phyloP scores from a whole-genome alignment of 371 early-diverging fungal species.

The Chytridium lagenaria region DNA sequence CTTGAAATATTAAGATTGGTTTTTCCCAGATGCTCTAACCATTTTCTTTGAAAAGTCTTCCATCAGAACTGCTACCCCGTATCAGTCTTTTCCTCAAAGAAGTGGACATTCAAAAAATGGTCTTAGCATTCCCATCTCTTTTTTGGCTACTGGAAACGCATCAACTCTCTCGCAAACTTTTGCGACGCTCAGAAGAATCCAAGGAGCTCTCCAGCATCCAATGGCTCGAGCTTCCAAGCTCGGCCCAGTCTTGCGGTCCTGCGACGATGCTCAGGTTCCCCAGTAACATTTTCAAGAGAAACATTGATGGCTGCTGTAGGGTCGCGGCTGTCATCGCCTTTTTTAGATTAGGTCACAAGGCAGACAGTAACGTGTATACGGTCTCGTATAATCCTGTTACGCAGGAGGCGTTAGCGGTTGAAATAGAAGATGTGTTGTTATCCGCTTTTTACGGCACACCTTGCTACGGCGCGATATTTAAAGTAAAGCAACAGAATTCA shows the following conservation, averaged over 20 bases:
- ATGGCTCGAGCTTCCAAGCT: background rate
- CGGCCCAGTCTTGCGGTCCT: background rate
- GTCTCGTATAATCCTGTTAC: constrained; percentile 8
- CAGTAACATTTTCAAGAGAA: background rate
- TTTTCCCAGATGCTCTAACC: background rate
- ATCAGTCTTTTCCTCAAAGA: too few relatives aligned
- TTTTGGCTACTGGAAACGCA: background rate
- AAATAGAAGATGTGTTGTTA: background rate
- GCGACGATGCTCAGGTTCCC: background rate
- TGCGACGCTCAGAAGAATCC: too few relatives aligned
- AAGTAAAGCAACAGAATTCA: background rate
- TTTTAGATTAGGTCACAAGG: too few relatives aligned
- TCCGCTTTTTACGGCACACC: background rate
- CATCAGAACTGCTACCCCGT: too few relatives aligned
- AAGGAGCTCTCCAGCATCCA: background rate
- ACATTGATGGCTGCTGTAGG: background rate
- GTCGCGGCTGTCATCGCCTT: too few relatives aligned
- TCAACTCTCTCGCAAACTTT: background rate
- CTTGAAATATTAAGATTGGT: background rate
- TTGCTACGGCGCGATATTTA: constrained; percentile 1
- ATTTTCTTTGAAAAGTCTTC: background rate
- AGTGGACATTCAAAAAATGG: too few relatives aligned
- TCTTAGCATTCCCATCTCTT: background rate
- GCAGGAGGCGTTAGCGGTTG: background rate
- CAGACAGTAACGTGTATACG: too few relatives aligned